Conservation (phyloP, 2,329 filamentous ascomycete genomes). For the Beauveria brongniartii region DNA sequence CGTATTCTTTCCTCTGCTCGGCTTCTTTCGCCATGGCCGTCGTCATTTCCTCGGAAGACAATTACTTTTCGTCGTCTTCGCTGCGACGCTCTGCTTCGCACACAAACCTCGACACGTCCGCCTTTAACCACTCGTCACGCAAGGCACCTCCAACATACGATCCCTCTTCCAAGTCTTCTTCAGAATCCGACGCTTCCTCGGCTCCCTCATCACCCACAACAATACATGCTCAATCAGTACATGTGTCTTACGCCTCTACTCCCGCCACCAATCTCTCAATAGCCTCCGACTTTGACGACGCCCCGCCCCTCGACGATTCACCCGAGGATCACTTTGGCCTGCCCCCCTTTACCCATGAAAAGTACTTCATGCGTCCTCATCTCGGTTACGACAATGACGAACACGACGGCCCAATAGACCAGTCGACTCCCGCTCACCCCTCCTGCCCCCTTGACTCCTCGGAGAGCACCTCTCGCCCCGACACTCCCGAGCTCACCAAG, state of each 20-base stretch:
- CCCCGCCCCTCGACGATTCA: slow-evolving; percentile 33
- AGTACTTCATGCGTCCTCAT: slow-evolving; percentile 32
- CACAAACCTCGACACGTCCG: slow-evolving; percentile 41
- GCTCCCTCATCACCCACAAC: slow-evolving; percentile 48
- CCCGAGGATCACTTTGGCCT: slow-evolving; percentile 41
- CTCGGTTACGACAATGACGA: slow-evolving; percentile 30
- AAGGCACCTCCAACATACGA: slow-evolving; percentile 36
- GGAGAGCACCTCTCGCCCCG: slow-evolving; percentile 44
- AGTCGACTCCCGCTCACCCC: slow-evolving; percentile 38
- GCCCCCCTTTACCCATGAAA: slow-evolving; percentile 37
- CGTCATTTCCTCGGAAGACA: slow-evolving; percentile 49
- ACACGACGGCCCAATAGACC: slow-evolving; percentile 38
- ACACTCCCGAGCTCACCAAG: slow-evolving; percentile 46
- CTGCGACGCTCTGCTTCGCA: slow-evolving; percentile 55
- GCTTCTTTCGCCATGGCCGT: slow-evolving; percentile 38
- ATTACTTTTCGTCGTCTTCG: slow-evolving; percentile 45
- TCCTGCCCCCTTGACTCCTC: slow-evolving; percentile 48
- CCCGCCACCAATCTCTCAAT: slow-evolving; percentile 56
- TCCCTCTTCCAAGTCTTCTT: slow-evolving; percentile 32
- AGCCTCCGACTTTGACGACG: slow-evolving; percentile 46
- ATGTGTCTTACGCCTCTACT: slow-evolving; percentile 53
- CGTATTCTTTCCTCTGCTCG: background rate
- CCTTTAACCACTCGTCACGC: slow-evolving; percentile 38
- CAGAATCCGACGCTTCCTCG: slow-evolving; percentile 44
- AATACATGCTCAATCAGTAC: slow-evolving; percentile 42